Base-by-base conservation (phyloP, 2,329 filamentous ascomycete species). In the Colletotrichum eleusines region DNA sequence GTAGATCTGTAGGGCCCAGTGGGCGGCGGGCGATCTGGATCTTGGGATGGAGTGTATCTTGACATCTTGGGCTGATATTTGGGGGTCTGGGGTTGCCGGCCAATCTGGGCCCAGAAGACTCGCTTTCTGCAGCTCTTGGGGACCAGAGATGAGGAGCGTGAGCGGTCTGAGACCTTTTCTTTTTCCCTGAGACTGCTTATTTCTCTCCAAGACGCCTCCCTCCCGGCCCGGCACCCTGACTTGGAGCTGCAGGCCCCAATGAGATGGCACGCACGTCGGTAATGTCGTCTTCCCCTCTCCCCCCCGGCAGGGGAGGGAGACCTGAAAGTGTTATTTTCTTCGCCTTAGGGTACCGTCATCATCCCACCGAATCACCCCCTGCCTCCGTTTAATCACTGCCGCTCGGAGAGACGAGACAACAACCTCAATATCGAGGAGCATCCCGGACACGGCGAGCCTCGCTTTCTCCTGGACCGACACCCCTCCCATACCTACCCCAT, bases 11-110 rank as follows among this genome's bases (percentile, higher is more conserved):
- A 62, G 35, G 46, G 46, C n/a, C 31, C 31, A 46, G 26, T 23
- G 42, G 42, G 35, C 46, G 46, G 46, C n/a, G 35, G 46, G 59
- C 59, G 59, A 62, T 62, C 59, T 62, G n/a, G 31, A 53, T 62
- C 59, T 62, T 54, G 51, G 51, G 51, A 54, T 51, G 46, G n/a
- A 48, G 11, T 31, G 20, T 35, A 61, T 60, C 57, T 46, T 23
- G 57, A 20, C 35, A 61, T 62, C 44, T 28, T 20, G 26, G 51
- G n/a, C 46, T 62, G 46, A 40, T 23, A n/a, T n/a, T n/a, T n/a
- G 57, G 26, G 11, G 28, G 51, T 42, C 46, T 53, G 23, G 59
- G 59, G 59, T 50, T 42, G 6, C 28, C 33, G 59, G 59, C 59
- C 59, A 62, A 62, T 38, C 44, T 62, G 46, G 46, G 14, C 59